Percentiles rank a stretch among this genome's conserved stretches.
These are phyloP conservation scores for Pythium apleroticum DNA, from an alignment of 352 stramenopile genomes.

Conservation along the genomic window DNA sequence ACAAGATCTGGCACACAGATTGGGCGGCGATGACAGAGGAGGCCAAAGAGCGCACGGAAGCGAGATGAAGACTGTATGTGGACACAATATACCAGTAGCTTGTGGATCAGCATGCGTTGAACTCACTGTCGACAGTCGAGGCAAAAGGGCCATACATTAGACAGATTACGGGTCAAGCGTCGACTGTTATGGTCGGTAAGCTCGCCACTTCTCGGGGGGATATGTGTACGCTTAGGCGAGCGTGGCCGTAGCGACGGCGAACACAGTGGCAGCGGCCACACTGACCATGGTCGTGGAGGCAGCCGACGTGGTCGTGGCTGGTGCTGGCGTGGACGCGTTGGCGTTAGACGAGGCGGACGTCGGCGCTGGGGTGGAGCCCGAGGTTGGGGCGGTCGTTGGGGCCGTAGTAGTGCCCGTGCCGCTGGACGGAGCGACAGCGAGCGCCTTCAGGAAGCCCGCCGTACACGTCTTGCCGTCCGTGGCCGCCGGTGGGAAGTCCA, in stretches of 20 bases:
- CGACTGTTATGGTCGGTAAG: background rate
- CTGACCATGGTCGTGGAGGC: background rate
- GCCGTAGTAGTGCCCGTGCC: background rate
- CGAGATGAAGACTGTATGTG: background rate
- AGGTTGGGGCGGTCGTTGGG: background rate
- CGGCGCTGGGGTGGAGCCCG: constrained; percentile 3
- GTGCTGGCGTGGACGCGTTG: constrained; percentile 2
- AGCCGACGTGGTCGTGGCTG: constrained; percentile 1
- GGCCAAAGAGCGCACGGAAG: constrained; percentile 11
- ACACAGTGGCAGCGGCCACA: background rate
- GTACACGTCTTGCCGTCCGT: constrained; percentile 18
- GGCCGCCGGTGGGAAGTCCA: background rate
- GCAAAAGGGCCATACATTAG: background rate
- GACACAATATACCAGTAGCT: background rate
- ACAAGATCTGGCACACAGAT: constrained; percentile 59
- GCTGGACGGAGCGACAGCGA: constrained; percentile 11
- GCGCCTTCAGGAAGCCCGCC: constrained; percentile 10
- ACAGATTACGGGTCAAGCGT: background rate
- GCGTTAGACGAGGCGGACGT: background rate
- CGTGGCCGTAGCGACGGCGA: constrained; percentile 28
- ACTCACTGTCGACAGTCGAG: no score
- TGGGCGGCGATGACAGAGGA: constrained; percentile 58
- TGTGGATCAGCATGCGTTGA: background rate
- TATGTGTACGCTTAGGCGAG: constrained; percentile 27
- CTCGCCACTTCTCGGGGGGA: background rate